Conservation (phyloP, 177 flowering plant genomes). For the Tripterygium wilfordii region DNA sequence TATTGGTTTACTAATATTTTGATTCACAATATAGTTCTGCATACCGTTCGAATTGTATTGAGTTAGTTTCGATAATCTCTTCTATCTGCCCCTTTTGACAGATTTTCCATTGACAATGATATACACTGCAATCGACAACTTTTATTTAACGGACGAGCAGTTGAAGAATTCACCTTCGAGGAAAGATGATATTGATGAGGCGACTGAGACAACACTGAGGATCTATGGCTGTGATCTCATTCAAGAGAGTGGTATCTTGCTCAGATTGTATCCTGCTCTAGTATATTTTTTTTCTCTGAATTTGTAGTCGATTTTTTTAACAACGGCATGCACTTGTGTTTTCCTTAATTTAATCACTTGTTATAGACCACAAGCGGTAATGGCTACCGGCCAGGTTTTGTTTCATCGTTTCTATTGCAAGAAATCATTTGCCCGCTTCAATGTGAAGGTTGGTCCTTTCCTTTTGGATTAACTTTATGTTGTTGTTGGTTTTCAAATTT, state of each 20-base stretch:
- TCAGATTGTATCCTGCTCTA: conserved; percentile 77
- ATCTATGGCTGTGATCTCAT: conserved; percentile 94
- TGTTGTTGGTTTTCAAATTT: too few species aligned
- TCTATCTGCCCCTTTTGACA: too few species aligned
- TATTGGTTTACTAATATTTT: too few species aligned
- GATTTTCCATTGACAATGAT: conserved; percentile 29
- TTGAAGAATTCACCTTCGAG: conserved; percentile 63
- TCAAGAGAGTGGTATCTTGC: conserved; percentile 89
- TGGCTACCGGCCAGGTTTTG: conserved; percentile 95
- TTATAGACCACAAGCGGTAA: conserved; percentile 88
- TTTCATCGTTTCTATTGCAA: conserved; percentile 97
- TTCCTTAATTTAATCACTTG: conserved; percentile 18
- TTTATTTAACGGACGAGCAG: conserved; percentile 82
- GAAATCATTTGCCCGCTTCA: conserved; percentile 86
- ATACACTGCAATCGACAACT: conserved; percentile 90
- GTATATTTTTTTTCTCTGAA: too few species aligned
- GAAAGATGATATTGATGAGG: conserved; percentile 64
- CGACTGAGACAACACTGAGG: conserved; percentile 68
- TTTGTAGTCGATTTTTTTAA: not conserved
- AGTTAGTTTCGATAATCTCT: too few species aligned
- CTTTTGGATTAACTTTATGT: too few species aligned
- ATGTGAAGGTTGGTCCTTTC: conserved; percentile 68
- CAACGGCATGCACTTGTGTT: not conserved
- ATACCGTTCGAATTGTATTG: too few species aligned
- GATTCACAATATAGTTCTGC: too few species aligned